These are phyloP conservation scores for Fusarium goolgardi DNA, from an alignment of 2,329 filamentous ascomycete genomes.

Conservation along the genomic window DNA sequence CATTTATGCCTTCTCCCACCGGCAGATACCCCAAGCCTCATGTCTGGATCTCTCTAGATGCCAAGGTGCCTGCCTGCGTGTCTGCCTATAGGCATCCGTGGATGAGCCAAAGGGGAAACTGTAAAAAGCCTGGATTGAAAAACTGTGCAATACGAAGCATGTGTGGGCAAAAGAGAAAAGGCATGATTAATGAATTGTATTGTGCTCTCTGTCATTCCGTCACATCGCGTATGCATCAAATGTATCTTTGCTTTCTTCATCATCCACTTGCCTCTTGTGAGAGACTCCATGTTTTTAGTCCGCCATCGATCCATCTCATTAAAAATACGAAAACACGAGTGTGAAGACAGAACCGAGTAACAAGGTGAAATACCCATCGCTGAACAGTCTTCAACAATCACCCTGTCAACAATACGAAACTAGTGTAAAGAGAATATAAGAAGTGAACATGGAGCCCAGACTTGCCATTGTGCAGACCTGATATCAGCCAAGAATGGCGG, in stretches of 20 bases:
- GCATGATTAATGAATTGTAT: slow-evolving; percentile 38
- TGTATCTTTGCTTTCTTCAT: slow-evolving; percentile 19
- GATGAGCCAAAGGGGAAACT: slow-evolving; percentile 1
- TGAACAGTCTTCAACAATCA: slow-evolving; percentile 31
- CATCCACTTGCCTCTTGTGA: slow-evolving; percentile 2
- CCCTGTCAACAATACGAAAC: slow-evolving; percentile 21
- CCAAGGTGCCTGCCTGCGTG: slow-evolving; percentile 5
- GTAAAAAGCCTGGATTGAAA: not conserved
- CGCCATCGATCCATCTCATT: not conserved
- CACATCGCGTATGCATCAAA: slow-evolving; percentile 38
- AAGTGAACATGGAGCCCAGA: slow-evolving; percentile 3
- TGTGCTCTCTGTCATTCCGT: slow-evolving; percentile 29
- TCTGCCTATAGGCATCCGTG: not conserved
- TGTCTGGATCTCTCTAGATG: not conserved
- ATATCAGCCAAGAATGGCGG: slow-evolving; percentile 3
- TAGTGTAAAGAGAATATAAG: slow-evolving; percentile 4
- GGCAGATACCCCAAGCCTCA: not conserved
- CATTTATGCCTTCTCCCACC: slow-evolving; percentile 5
- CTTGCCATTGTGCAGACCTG: slow-evolving; percentile 12
- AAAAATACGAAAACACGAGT: slow-evolving; percentile 3
- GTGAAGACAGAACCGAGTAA: not conserved
- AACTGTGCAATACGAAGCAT: not conserved
- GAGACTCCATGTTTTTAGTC: not conserved
- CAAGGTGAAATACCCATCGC: slow-evolving; percentile 4
- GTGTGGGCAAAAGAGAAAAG: not conserved